Conservation (phyloP, 257 asterid species). For the Gardenia jasminoides region DNA sequence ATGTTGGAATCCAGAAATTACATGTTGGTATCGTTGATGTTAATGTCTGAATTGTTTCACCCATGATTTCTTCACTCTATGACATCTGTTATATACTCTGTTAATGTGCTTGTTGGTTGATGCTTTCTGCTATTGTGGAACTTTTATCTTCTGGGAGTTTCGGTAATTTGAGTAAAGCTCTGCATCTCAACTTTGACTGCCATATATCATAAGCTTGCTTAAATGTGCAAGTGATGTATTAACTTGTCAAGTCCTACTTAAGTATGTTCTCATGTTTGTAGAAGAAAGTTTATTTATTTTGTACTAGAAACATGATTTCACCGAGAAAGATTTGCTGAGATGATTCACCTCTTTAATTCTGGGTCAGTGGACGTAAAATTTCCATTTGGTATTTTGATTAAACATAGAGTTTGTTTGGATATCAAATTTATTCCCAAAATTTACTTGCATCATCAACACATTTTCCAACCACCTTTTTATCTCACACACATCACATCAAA, state of each 20-base stretch:
- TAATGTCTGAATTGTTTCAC: too few species aligned
- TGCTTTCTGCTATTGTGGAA: neutral
- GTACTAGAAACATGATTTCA: too few species aligned
- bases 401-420: too few species aligned
- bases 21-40: neutral
- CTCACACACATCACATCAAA: too few species aligned
- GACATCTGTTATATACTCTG: neutral
- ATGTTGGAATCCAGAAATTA: neutral
- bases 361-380: neutral
- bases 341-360: neutral
- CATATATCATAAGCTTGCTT: neutral
- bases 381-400: too few species aligned
- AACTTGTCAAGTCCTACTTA: neutral
- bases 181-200: neutral
- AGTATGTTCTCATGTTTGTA: too few species aligned
- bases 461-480: too few species aligned
- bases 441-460: too few species aligned
- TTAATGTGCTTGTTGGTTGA: neutral
- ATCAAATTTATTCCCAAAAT: too few species aligned
- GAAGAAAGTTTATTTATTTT: too few species aligned
- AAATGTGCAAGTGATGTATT: neutral
- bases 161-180: neutral
- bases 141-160: neutral
- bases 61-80: neutral
- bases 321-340: too few species aligned